A percentile compares a stretch with the other conserved stretches of the same genome.
These are phyloP conservation scores for Cutaneotrichosporon sp. DNA, from an alignment of 1,284 basidiomycete species.

Conservation along the genomic window DNA sequence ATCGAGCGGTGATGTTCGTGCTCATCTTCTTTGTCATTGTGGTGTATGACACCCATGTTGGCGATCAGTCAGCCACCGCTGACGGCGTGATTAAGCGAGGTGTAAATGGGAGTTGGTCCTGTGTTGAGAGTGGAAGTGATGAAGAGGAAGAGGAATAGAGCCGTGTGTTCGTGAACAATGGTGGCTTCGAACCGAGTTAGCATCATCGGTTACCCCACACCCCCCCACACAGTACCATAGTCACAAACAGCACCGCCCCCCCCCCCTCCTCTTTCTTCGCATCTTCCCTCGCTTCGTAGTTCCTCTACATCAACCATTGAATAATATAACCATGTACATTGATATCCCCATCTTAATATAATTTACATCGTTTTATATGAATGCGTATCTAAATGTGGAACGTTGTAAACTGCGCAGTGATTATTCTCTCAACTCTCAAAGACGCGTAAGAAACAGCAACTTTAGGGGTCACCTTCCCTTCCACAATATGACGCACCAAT, in stretches of 20 bases:
- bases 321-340: too few species aligned
- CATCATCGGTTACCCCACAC: background rate
- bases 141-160: background rate
- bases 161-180: background rate
- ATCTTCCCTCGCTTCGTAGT: too few species aligned
- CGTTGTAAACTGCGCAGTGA: background rate
- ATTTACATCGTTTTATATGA: background rate
- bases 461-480: background rate
- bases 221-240: background rate
- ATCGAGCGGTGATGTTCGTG: slow-evolving; percentile 32
- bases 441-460: too few species aligned
- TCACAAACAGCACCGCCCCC: too few species aligned
- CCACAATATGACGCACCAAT: background rate
- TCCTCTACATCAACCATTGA: too few species aligned
- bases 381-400: background rate
- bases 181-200: background rate
- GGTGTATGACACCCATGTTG: slow-evolving; percentile 8
- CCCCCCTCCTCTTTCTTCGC: too few species aligned
- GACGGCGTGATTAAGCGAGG: background rate
- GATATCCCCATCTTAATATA: background rate
- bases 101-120: background rate
- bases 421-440: too few species aligned
- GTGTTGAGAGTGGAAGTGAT: background rate
- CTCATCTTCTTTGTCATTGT: background rate
- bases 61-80: background rate